Conservation (phyloP, 768 basidiomycete genomes). For the Bullera alba region DNA sequence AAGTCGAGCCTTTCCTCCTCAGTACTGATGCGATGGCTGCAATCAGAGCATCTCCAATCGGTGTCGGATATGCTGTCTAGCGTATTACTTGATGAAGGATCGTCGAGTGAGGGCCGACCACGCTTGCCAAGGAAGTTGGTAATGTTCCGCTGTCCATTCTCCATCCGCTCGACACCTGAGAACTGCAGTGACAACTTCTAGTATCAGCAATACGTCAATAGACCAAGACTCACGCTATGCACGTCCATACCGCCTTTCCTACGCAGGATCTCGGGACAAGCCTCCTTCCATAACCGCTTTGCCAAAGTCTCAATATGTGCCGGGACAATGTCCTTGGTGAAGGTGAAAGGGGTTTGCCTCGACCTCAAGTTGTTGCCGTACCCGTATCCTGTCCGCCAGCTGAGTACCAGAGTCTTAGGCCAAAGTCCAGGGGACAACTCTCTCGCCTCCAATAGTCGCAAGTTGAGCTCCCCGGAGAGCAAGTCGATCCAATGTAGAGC, state of each 20-base stretch:
- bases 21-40: too few species aligned
- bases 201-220: too few species aligned
- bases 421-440: conserved; percentile 64
- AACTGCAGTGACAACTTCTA: conserved; percentile 31
- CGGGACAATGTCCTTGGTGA: conserved; percentile 60
- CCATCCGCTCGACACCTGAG: conserved; percentile 30
- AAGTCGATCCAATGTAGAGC: conserved; percentile 86
- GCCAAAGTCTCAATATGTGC: conserved; percentile 58
- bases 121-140: conserved; percentile 89
- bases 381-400: conserved; percentile 59
- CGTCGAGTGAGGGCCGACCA: too few species aligned
- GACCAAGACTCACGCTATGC: too few species aligned
- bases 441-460: conserved; percentile 75
- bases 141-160: conserved; percentile 70
- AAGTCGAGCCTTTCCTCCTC: too few species aligned
- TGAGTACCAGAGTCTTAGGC: conserved; percentile 84
- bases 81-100: too few species aligned
- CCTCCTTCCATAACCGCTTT: conserved; percentile 46
- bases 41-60: too few species aligned
- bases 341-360: conserved; percentile 76
- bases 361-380: conserved; percentile 6
- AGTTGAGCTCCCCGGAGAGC: conserved; percentile 77
- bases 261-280: conserved; percentile 58
- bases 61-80: too few species aligned
- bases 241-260: conserved; percentile 44